Percentiles rank a stretch among this genome's conserved stretches.
Evolutionary conservation across 352 stramenopile species (phyloP).

Genomic region (Pythium sukuiense): DNA sequence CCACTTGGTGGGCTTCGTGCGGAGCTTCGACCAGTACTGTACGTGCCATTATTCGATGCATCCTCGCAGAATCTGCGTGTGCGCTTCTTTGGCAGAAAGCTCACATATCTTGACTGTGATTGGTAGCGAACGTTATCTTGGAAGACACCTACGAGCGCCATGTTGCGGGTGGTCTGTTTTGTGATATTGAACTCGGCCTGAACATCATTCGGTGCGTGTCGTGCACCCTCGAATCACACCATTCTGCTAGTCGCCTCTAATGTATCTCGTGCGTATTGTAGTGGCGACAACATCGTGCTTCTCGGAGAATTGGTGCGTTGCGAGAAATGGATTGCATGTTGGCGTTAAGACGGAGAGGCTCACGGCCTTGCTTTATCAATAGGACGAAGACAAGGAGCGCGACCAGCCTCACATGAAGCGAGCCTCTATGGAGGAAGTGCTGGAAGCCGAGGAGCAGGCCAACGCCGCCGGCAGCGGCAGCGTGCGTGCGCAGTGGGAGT

Average conservation of each 20-base stretch:
- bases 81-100: no score
- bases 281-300: conserved; percentile 87
- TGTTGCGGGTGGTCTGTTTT: conserved; percentile 87
- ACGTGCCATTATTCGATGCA: conserved; percentile 19
- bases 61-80: not conserved
- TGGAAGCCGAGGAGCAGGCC: conserved; percentile 77
- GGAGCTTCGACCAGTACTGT: conserved; percentile 90
- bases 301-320: conserved; percentile 73
- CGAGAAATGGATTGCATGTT: not conserved
- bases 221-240: no score
- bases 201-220: conserved; percentile 91
- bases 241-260: not conserved
- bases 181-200: conserved; percentile 95
- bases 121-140: conserved; percentile 94
- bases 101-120: not conserved
- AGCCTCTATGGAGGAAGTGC: conserved; percentile 72
- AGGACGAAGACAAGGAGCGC: conserved; percentile 83
- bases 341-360: no score
- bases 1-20: conserved; percentile 91
- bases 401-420: conserved; percentile 83
- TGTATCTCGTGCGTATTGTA: conserved; percentile 23
- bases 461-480: conserved; percentile 63
- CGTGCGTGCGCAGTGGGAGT: conserved; percentile 85
- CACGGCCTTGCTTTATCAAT: not conserved
- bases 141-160: conserved; percentile 94